phyloP scores from a whole-genome alignment of 1,284 basidiomycete genomes.

The Ceratobasidium sp. region DNA sequence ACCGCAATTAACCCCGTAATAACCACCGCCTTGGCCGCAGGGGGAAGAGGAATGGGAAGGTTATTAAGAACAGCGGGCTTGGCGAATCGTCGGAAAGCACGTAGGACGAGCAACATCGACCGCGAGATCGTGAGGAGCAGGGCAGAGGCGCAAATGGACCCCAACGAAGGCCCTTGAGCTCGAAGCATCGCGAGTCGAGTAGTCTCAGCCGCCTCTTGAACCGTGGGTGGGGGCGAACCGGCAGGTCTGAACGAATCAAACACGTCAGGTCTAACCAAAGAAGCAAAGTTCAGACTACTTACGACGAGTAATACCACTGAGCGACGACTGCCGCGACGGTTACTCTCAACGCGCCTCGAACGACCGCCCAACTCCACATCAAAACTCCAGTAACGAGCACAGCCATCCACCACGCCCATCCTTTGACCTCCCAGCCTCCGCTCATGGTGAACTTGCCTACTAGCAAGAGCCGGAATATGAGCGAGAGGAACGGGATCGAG shows the following conservation, averaged over 20 bases:
- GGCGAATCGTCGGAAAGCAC: slow-evolving; percentile 63
- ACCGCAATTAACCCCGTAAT: slow-evolving; percentile 58
- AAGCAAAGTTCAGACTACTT: slow-evolving; percentile 53
- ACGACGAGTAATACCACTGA: slow-evolving; percentile 95
- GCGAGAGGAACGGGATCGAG: slow-evolving; percentile 87
- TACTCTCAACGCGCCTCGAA: slow-evolving; percentile 83
- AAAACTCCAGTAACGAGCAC: slow-evolving; percentile 76
- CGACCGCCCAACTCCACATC: slow-evolving; percentile 93
- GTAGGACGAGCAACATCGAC: slow-evolving; percentile 64
- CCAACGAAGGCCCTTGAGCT: slow-evolving; percentile 84
- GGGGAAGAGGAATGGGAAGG: slow-evolving; percentile 60
- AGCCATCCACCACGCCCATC: slow-evolving; percentile 89
- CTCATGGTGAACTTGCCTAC: slow-evolving; percentile 71
- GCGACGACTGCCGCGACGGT: slow-evolving; percentile 87
- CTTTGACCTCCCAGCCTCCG: slow-evolving; percentile 74
- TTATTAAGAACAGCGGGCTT: slow-evolving; percentile 65
- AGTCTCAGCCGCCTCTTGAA: slow-evolving; percentile 70
- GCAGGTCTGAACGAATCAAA: slow-evolving; percentile 60
- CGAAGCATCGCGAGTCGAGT: slow-evolving; percentile 85
- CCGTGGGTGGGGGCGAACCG: slow-evolving; percentile 62
- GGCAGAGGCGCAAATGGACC: slow-evolving; percentile 81
- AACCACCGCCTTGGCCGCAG: slow-evolving; percentile 58
- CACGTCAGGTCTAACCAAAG: slow-evolving; percentile 12
- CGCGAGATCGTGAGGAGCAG: slow-evolving; percentile 80
- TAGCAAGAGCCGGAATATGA: slow-evolving; percentile 85